Percentiles rank a stretch among this genome's conserved stretches.
Conservation (phyloP, 2,329 filamentous ascomycete genomes). For the Mycogone perniciosa region DNA sequence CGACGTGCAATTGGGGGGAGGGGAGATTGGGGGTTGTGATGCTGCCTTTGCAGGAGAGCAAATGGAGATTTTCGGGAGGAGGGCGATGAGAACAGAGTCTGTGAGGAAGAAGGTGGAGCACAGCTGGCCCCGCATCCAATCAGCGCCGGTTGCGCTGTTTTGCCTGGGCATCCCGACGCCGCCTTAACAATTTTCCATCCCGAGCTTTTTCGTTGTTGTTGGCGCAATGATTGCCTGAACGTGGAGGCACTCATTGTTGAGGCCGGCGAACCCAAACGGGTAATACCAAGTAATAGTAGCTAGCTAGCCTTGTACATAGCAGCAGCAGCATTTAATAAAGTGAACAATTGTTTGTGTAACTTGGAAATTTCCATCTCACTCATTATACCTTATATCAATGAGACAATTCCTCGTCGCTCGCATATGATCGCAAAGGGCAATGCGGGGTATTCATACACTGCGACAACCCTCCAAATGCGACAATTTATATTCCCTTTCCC, state of each 20-base stretch:
- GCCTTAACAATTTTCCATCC: slow-evolving; percentile 32
- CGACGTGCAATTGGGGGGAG: slow-evolving; percentile 55
- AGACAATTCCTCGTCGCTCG: no score
- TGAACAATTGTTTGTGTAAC: not conserved
- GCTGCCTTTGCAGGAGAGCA: slow-evolving; percentile 42
- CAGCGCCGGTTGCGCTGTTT: slow-evolving; percentile 29
- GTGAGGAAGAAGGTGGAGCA: slow-evolving; percentile 36
- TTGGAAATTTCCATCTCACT: no score
- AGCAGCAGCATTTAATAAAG: not conserved
- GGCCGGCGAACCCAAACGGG: no score
- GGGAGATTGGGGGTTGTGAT: slow-evolving; percentile 50
- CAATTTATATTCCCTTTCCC: no score
- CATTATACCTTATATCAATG: no score
- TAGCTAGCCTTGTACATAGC: not conserved
- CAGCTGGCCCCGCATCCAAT: slow-evolving; percentile 30
- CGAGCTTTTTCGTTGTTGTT: slow-evolving; percentile 7
- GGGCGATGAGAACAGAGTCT: slow-evolving; percentile 36
- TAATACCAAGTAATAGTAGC: not conserved
- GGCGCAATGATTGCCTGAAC: slow-evolving; percentile 5
- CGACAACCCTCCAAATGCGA: no score
- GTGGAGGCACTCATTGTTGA: slow-evolving; percentile 4
- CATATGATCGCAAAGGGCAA: no score
- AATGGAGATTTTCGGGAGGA: slow-evolving; percentile 41
- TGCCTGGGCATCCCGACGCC: slow-evolving; percentile 34
- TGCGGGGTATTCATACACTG: no score